Base-by-base conservation (phyloP, 2,329 filamentous ascomycete genomes). In the Diplocarpon rosae region DNA sequence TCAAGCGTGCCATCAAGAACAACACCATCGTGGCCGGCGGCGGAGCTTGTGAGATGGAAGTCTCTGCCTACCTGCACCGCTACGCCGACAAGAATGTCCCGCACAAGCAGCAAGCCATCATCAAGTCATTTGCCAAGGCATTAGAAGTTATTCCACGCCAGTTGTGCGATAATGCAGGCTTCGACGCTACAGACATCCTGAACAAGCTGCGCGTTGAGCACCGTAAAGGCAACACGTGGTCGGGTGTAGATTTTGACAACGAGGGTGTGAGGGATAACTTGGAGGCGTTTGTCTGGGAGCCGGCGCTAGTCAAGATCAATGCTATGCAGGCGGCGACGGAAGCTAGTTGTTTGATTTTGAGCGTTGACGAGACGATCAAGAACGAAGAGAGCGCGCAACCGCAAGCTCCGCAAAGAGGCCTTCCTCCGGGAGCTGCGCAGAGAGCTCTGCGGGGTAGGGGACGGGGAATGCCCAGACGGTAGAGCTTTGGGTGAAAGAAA, bases 111-210 rank as follows among this genome's bases (percentile, higher is more conserved):
- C 92, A 98, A 69, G 78, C 86, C 45, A 88, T 98, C 60, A 92
- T 98, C 73, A 96, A 96, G 72, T 85, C 87, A 5, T 96, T 96
- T 57, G 92, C 92, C 57, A 95, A 95, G 71, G 92, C 92, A 1
- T 77, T 98, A 44, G 92, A 98, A 69, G 83, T 96, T 49, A 93
- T 98, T 57, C 92, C 92, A 16, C 83, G 92, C 59, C 92, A 96
- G 69, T 75, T 98, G 49, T 98, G 92, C 71, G 92, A 98, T 71
- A 98, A 98, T 62, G 92, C 92, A 45, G 92, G 92, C 52, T 96
- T 98, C 63, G 92, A 98, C 62, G 89, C 92, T 20, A 98, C 92
- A 41, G 92, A 98, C 62, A 95, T 98, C 55, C 79, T 98, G 52
- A 98, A 96, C 73, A 82, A 87, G 61, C 75, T 98, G 54, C 85